Conservation (phyloP, 1,284 basidiomycete species). For the Ceratobasidium sp. region DNA sequence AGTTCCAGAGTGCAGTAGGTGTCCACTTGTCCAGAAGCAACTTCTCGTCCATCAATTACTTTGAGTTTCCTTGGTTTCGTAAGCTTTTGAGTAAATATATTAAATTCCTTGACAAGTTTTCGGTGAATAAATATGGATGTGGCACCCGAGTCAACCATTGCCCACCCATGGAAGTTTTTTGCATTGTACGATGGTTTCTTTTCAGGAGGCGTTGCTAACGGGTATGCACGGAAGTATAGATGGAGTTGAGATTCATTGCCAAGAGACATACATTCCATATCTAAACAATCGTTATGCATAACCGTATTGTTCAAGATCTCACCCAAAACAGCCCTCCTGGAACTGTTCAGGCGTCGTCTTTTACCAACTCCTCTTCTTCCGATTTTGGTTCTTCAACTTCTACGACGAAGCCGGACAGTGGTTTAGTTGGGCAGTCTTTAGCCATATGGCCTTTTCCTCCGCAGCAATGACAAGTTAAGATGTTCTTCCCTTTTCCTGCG, state of each 20-base stretch:
- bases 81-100: neutral
- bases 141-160: neutral
- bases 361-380: too few species aligned
- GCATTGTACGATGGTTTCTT: neutral
- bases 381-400: too few species aligned
- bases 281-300: too few species aligned
- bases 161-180: neutral
- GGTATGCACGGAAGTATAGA: neutral
- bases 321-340: too few species aligned
- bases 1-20: neutral
- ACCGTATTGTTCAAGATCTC: too few species aligned
- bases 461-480: too few species aligned
- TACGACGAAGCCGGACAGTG: too few species aligned
- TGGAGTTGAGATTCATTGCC: neutral
- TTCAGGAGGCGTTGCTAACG: neutral
- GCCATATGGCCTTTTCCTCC: too few species aligned
- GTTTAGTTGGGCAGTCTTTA: too few species aligned
- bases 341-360: too few species aligned
- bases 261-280: neutral
- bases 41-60: conserved; percentile 1
- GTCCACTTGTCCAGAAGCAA: neutral
- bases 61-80: neutral
- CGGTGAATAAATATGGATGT: neutral
- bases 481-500: too few species aligned
- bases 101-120: neutral